These are phyloP conservation scores for Skeletonema costatum DNA, from an alignment of 108 stramenopile species.

Conservation along the genomic window DNA sequence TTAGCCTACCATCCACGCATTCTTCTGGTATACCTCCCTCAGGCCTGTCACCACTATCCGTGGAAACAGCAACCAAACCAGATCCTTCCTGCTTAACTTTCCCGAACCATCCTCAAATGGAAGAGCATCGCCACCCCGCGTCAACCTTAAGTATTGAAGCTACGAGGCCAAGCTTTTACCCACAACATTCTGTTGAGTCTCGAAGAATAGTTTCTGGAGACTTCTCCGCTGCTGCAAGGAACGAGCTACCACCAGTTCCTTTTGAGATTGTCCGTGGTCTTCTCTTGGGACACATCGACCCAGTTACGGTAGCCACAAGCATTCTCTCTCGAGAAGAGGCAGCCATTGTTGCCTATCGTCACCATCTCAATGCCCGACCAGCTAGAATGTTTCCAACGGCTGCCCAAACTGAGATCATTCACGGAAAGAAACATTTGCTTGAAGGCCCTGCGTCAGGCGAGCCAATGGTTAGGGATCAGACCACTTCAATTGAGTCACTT, in stretches of 20 bases:
- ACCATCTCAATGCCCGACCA: background rate
- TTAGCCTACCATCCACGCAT: background rate
- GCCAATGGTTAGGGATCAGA: background rate
- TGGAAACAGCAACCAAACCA: background rate
- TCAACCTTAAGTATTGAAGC: background rate
- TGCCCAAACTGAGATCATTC: background rate
- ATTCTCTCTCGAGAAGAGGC: conserved; percentile 40
- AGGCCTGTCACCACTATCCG: background rate
- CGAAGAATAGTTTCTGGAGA: background rate
- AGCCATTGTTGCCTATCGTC: conserved; percentile 23
- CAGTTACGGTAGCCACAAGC: conserved; percentile 17
- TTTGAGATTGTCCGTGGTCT: conserved; percentile 36
- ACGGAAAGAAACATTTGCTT: background rate
- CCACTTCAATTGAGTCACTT: background rate
- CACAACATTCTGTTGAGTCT: background rate
- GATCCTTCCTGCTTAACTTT: background rate
- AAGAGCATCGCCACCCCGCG: background rate
- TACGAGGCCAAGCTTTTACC: background rate
- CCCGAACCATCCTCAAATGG: background rate
- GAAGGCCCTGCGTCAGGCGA: background rate
- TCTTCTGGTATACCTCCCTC: background rate
- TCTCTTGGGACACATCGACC: conserved; percentile 38
- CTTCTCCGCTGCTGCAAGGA: background rate
- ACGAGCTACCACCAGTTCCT: conserved; percentile 14
- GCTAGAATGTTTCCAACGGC: too few species aligned